Base-by-base conservation (phyloP, 2,329 filamentous ascomycete genomes). In the Rhynchosporium graminicola region DNA sequence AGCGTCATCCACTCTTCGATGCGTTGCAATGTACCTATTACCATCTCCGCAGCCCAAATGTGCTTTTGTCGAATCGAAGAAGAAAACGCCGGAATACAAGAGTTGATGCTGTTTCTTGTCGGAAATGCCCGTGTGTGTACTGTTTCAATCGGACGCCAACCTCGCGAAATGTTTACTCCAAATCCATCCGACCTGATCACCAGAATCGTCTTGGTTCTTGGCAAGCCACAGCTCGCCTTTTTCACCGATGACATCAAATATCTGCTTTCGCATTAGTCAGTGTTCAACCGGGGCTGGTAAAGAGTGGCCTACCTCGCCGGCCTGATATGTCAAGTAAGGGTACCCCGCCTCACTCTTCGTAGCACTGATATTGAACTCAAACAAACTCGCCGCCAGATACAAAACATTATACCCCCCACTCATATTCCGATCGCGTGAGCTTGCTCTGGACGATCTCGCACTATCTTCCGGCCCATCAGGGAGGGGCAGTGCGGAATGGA, bases 201-300 rank as follows among this genome's bases (percentile, higher is more conserved):
- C 82, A 1, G 86, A 80, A 76, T 99, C 95, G 73, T 99, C 95
- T 77, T 99, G 95, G 74, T 99, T 99, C 76, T 92, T 92, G 59
- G 95, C 95, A 62, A 99, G 86, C 95, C 95, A 99, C 55, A 98
- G 83, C 79, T 99, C 95, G 67, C 95, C 95, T 75, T 97, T 97
- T 76, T 97, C 93, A 36, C 89, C 95, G 73, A 99, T 92, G 59
- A 99, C 89, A 77, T 94, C 90, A 72, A 94, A 94, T 66, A 94
- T 91, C 84, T 89, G 67, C 28, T 26, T 46, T 5, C 28, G 20
- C 29, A 15, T 66, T 56, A 67, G 57, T 26, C 26, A 62, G 64
- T 57, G 63, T 56, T 20, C 20, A 20, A 20, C 20, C 57, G 28
- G 7, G 8, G 42, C 48, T 57, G 28, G 31, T 51, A 7, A 40